Percentiles rank a stretch among this genome's conserved stretches.
phyloP scores from a whole-genome alignment of 495 filamentous ascomycete genomes.

The Schizothecium vesticola region DNA sequence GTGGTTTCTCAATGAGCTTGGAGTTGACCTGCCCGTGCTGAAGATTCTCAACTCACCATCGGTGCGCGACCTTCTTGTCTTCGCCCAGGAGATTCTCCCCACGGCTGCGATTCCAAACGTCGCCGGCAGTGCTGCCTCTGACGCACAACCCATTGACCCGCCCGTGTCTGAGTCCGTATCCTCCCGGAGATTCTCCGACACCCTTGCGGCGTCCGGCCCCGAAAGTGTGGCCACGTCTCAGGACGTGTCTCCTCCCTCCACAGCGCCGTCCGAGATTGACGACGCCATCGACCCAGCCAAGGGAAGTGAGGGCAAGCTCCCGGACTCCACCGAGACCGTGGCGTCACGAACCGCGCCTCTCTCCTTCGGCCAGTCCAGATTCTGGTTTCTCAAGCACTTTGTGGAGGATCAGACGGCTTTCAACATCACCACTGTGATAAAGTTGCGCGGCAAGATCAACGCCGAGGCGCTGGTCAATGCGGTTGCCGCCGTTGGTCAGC shows the following conservation, averaged over 20 bases:
- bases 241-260: background rate
- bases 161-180: background rate
- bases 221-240: background rate
- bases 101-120: background rate
- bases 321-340: background rate
- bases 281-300: slow-evolving; percentile 4
- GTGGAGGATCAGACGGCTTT: slow-evolving; percentile 31
- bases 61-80: slow-evolving; percentile 23
- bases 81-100: slow-evolving; percentile 10
- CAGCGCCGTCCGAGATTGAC: background rate
- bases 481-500: slow-evolving; percentile 20
- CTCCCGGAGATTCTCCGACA: background rate
- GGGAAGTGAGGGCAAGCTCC: background rate
- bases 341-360: slow-evolving; percentile 11
- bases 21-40: slow-evolving; percentile 41
- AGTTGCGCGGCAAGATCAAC: slow-evolving; percentile 25
- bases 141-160: background rate
- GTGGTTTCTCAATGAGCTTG: slow-evolving; percentile 41
- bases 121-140: background rate
- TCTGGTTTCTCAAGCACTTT: slow-evolving; percentile 42
- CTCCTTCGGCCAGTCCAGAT: slow-evolving; percentile 37
- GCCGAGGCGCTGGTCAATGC: slow-evolving; percentile 28
- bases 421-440: slow-evolving; percentile 28
- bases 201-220: background rate
- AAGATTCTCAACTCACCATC: slow-evolving; percentile 42